Percentiles rank a stretch among this genome's conserved stretches.
Conservation (phyloP, 1,139 yeast species). For the Protomyces arabidopsidicola region DNA sequence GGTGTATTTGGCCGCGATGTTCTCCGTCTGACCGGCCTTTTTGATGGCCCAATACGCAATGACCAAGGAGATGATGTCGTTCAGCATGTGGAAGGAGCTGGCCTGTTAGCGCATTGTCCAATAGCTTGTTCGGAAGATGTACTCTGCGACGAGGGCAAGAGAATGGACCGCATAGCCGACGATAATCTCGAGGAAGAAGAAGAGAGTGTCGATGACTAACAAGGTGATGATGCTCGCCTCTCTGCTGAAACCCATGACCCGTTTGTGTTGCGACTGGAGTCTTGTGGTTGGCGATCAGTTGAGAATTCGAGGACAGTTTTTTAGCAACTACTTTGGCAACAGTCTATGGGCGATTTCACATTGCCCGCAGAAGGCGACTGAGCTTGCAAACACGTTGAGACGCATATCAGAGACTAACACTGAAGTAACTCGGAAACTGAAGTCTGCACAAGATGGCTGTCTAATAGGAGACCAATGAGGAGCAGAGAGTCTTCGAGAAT, state of each 20-base stretch:
- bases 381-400: too few species aligned
- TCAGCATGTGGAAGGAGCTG: conserved; percentile 93
- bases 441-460: too few species aligned
- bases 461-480: too few species aligned
- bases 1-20: conserved; percentile 69
- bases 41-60: conserved; percentile 96
- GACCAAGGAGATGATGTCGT: conserved; percentile 81
- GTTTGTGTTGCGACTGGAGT: neutral
- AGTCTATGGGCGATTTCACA: too few species aligned
- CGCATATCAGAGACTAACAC: too few species aligned
- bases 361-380: too few species aligned
- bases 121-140: neutral
- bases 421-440: too few species aligned
- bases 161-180: conserved; percentile 45
- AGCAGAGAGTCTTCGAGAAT: too few species aligned
- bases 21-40: conserved; percentile 63
- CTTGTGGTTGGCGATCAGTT: too few species aligned
- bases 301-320: too few species aligned
- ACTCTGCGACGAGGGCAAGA: conserved; percentile 32
- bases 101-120: conserved; percentile 50
- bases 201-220: conserved; percentile 68
- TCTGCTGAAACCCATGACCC: conserved; percentile 35
- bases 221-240: conserved; percentile 76
- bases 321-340: too few species aligned
- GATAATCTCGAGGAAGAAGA: conserved; percentile 79